Conservation (phyloP, 2,329 filamentous ascomycete species). For the Fusarium sp. region DNA sequence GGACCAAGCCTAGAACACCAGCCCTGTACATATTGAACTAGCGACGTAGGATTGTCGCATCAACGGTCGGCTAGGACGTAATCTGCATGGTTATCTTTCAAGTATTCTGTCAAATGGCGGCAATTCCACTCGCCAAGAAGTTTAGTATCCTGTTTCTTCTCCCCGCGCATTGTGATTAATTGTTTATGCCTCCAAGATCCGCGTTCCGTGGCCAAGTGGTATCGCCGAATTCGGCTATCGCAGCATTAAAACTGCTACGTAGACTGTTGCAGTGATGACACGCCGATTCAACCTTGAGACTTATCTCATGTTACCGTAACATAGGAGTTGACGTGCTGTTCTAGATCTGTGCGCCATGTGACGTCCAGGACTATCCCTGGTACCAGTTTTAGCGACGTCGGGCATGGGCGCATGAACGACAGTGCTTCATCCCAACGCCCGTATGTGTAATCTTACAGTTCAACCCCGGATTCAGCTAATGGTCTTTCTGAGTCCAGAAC, state of each 20-base stretch:
- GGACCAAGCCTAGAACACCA: conserved; percentile 2
- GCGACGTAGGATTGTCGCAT: background rate
- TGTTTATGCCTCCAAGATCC: background rate
- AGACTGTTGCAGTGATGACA: background rate
- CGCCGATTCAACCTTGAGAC: background rate
- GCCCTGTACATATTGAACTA: conserved; percentile 9
- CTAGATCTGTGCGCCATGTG: background rate
- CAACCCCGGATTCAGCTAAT: background rate
- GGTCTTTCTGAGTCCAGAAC: background rate
- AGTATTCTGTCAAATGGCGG: background rate
- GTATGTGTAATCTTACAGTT: background rate
- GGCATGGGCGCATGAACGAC: background rate
- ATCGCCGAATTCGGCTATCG: background rate
- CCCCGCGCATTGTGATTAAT: background rate
- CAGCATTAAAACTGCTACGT: background rate
- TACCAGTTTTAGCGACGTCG: background rate
- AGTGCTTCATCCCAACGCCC: background rate
- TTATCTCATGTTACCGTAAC: background rate
- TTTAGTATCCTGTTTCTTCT: background rate
- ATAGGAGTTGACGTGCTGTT: background rate
- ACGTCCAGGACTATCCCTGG: background rate
- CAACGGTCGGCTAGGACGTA: conserved; percentile 3
- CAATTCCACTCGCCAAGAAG: background rate
- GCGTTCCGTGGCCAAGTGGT: background rate
- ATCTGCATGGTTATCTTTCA: background rate